Conservation (phyloP, 371 early-diverging fungal genomes). For the Circinella umbellata region DNA sequence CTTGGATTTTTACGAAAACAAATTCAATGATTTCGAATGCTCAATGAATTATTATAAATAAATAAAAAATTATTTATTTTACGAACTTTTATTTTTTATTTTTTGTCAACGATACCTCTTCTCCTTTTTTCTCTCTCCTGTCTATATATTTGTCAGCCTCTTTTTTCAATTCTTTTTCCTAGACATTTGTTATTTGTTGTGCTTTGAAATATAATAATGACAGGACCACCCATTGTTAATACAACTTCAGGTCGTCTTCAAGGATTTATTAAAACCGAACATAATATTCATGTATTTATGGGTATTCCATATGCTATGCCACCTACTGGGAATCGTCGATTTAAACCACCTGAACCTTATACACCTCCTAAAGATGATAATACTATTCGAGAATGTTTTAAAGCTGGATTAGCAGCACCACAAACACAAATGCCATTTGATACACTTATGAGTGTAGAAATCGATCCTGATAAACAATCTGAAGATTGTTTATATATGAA, state of each 20-base stretch:
- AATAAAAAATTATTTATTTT: background rate
- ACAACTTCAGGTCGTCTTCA: slow-evolving; percentile 33
- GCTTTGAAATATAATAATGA: background rate
- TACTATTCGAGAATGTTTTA: slow-evolving; percentile 21
- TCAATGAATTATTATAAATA: slow-evolving; percentile 1
- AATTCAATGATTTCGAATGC: slow-evolving; percentile 9
- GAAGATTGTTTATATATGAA: slow-evolving; percentile 48
- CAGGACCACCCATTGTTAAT: background rate
- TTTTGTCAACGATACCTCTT: background rate
- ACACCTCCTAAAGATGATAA: slow-evolving; percentile 10
- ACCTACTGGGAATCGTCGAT: slow-evolving; percentile 37
- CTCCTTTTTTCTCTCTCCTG: slow-evolving; percentile 6
- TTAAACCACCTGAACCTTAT: slow-evolving; percentile 30
- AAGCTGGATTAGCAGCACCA: slow-evolving; percentile 34
- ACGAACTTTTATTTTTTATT: background rate
- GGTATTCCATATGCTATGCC: slow-evolving; percentile 46
- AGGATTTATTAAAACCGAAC: slow-evolving; percentile 28
- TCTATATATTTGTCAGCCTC: no score
- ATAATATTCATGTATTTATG: slow-evolving; percentile 31
- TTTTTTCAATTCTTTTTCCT: no score
- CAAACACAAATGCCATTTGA: slow-evolving; percentile 45
- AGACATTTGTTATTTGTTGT: background rate
- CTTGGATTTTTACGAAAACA: slow-evolving; percentile 56
- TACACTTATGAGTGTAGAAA: slow-evolving; percentile 35
- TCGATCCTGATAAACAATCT: slow-evolving; percentile 34